Base-by-base conservation (phyloP, 345 rosid species). In the Pelargonium nanum region DNA sequence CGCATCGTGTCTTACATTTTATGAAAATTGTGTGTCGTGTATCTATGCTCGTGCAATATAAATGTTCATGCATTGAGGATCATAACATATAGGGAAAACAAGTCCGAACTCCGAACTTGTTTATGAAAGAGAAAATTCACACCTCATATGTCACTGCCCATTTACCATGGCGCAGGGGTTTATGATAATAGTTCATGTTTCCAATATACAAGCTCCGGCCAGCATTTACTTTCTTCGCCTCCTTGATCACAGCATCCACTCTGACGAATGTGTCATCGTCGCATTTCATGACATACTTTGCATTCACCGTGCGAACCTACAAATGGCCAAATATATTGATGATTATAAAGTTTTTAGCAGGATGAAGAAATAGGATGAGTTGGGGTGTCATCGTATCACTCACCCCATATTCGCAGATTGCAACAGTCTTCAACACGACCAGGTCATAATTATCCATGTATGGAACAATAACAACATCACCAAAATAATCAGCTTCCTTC, bases 111-210 rank as follows among this genome's bases (percentile, higher is more conserved):
- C n/a, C n/a, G 32, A 28, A 28, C 32, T 28, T 28, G 3, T 7
- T 2, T 28, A 28, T 9, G 13, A 40, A 2, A 40, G 0, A 40
- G 48, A 40, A 40, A 17, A 26, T 34, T 28, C 53, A 1, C 83
- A 92, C 98, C 95, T 92, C 95, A 56, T 87, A 84, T 22, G 91
- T 83, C 67, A 89, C 98, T 26, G 91, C 95, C 98, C 98, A 92
- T 89, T 92, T 92, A 55, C 98, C 98, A 3, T 83, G 30, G 22
- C 98, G 84, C 34, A 92, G 71, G 69, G 96, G 96, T 75, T 78
- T 86, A 65, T 86, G 95, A 76, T 79, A 81, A 72, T 88, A 91
- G 75, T 91, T 91, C 67, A 88, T 81, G 70, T 91, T 91, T 50
- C 96, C 96, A 53, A 89, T 77, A 67, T 89, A 91, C 67, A 89